Conservation (phyloP, 2,329 filamentous ascomycete species). For the Fusarium humuli region DNA sequence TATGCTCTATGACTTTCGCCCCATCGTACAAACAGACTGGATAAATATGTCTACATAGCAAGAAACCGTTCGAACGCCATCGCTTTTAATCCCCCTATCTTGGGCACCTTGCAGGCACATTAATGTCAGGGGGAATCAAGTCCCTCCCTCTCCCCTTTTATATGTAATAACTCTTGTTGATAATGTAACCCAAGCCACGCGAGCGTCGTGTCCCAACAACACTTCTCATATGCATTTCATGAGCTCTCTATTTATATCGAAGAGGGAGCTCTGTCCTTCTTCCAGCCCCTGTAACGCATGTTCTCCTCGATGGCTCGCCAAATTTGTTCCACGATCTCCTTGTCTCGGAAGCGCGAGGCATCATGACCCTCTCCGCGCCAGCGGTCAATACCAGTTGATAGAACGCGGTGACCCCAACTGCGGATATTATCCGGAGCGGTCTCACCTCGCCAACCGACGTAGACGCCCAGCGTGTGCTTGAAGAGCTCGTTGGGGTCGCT, state of each 20-base stretch:
- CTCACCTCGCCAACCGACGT: constrained; percentile 92
- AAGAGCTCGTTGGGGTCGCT: constrained; percentile 89
- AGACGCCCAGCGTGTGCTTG: constrained; percentile 86
- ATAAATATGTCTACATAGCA: constrained; percentile 35
- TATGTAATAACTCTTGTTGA: constrained; percentile 8
- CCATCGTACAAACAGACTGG: constrained; percentile 17
- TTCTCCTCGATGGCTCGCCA: constrained; percentile 90
- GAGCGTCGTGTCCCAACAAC: background rate
- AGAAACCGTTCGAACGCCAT: constrained; percentile 48
- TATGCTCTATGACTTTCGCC: constrained; percentile 15
- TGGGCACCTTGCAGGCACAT: constrained; percentile 27
- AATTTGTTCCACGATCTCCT: constrained; percentile 91
- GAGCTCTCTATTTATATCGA: constrained; percentile 55
- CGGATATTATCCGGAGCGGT: constrained; percentile 80
- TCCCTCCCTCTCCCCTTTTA: constrained; percentile 8
- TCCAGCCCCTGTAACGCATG: constrained; percentile 89
- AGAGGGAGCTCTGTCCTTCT: constrained; percentile 73
- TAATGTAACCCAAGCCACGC: constrained; percentile 3
- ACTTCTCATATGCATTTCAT: constrained; percentile 7
- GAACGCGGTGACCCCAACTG: constrained; percentile 86
- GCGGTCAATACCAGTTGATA: constrained; percentile 84
- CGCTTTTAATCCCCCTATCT: constrained; percentile 43
- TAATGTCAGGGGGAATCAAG: constrained; percentile 28
- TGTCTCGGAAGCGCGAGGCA: constrained; percentile 79
- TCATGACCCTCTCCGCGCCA: constrained; percentile 72